These are phyloP conservation scores for Panaeolus cyanescens DNA, from an alignment of 768 basidiomycete species.

Conservation along the genomic window DNA sequence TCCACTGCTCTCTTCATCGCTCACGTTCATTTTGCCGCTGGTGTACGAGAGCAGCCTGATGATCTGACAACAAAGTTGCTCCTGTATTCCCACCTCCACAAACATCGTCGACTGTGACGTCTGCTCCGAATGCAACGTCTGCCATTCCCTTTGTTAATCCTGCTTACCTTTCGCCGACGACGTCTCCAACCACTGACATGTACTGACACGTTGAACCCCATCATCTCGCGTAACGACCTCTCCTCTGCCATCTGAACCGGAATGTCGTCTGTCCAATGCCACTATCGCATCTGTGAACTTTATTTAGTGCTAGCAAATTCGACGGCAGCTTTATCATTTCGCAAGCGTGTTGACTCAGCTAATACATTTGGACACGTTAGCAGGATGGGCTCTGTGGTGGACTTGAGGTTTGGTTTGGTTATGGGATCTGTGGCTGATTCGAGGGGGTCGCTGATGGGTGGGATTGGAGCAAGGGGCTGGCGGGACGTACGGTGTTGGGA, in stretches of 20 bases:
- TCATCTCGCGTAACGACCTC: background rate
- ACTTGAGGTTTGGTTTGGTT: too few species aligned
- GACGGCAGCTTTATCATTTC: too few species aligned
- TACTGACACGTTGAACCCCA: constrained; percentile 12
- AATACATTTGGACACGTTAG: background rate
- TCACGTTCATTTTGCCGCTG: too few species aligned
- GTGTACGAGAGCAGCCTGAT: too few species aligned
- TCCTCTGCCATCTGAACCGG: background rate
- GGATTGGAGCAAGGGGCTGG: too few species aligned
- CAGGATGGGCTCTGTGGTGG: too few species aligned
- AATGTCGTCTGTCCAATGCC: constrained; percentile 30
- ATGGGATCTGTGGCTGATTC: too few species aligned
- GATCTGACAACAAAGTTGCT: too few species aligned
- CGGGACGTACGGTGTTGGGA: background rate
- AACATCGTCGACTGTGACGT: background rate
- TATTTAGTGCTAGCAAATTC: background rate
- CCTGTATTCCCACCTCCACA: constrained; percentile 1
- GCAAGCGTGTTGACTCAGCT: background rate
- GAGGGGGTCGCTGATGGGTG: background rate
- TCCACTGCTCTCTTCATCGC: too few species aligned
- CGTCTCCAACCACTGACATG: constrained; percentile 12
- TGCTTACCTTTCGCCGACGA: constrained; percentile 4
- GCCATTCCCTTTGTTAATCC: background rate
- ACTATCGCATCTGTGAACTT: constrained; percentile 14
- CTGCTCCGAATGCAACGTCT: background rate